Conservation (phyloP, 805 yeast genomes). For the Allodekkera sacchari region DNA sequence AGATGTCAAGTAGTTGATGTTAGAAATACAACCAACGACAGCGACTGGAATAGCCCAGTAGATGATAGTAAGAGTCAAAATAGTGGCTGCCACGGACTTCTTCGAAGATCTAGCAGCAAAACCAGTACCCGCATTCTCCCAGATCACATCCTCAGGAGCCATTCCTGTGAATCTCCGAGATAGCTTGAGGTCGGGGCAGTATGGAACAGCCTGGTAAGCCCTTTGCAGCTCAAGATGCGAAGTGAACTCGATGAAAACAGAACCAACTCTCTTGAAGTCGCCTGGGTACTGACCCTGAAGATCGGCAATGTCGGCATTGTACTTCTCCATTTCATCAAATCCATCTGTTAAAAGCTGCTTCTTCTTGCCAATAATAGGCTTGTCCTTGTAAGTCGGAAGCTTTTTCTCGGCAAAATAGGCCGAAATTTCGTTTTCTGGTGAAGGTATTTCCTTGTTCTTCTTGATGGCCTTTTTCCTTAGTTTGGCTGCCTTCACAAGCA, state of each 20-base stretch:
- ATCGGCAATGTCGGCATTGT: conserved; percentile 55
- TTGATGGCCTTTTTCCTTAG: conserved; percentile 46
- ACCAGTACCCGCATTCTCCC: conserved; percentile 65
- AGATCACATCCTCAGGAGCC: conserved; percentile 75
- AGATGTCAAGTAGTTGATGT: conserved; percentile 64
- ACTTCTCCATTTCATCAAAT: conserved; percentile 55
- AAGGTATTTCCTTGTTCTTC: conserved; percentile 40
- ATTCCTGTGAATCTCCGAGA: conserved; percentile 50
- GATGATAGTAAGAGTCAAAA: conserved; percentile 60
- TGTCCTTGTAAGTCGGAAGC: conserved; percentile 75
- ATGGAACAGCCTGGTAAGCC: conserved; percentile 77
- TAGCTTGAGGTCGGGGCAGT: conserved; percentile 34
- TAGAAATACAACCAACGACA: conserved; percentile 92
- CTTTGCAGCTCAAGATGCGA: conserved; percentile 82
- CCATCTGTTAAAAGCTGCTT: conserved; percentile 78
- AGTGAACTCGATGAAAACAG: conserved; percentile 76
- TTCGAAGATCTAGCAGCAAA: conserved; percentile 50
- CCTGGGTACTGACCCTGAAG: conserved; percentile 46
- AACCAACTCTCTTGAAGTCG: conserved; percentile 40
- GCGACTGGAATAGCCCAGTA: conserved; percentile 98
- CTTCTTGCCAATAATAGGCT: conserved; percentile 68
- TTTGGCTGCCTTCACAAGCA: conserved; percentile 51
- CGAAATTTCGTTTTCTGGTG: conserved; percentile 47
- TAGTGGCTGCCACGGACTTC: conserved; percentile 49
- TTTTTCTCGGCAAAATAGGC: conserved; percentile 64